Conservation (phyloP, 495 filamentous ascomycete genomes). For the Penicillium coffeae region DNA sequence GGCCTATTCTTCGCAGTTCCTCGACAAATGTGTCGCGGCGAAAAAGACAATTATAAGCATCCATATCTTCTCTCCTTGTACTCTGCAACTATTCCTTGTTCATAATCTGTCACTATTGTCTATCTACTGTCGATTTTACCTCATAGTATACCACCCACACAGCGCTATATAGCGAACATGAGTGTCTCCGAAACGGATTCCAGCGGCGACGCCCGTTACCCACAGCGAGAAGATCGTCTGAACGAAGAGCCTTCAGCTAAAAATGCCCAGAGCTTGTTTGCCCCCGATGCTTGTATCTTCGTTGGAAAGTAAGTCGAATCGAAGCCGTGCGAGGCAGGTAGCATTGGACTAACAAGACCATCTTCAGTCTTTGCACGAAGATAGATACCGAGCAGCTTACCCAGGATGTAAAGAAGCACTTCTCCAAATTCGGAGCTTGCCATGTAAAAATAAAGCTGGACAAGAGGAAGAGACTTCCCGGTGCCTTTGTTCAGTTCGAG, state of each 20-base stretch:
- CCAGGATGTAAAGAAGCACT: constrained; percentile 9
- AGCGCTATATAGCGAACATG: constrained; percentile 2
- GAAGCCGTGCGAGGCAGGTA: too few species aligned
- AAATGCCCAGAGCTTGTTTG: constrained; percentile 25
- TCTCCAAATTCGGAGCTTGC: constrained; percentile 12
- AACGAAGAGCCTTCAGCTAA: constrained; percentile 16
- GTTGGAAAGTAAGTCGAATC: constrained; percentile 21
- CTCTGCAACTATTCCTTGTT: too few species aligned
- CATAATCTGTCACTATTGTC: too few species aligned
- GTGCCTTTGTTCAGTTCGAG: constrained; percentile 24
- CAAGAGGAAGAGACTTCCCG: constrained; percentile 14
- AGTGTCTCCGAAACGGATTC: background rate
- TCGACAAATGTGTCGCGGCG: too few species aligned
- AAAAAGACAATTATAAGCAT: too few species aligned
- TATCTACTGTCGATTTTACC: too few species aligned
- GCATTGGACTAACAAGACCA: background rate
- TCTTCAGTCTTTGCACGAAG: constrained; percentile 14
- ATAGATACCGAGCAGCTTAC: constrained; percentile 5
- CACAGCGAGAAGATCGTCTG: constrained; percentile 16
- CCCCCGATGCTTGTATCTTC: constrained; percentile 24
- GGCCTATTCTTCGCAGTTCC: too few species aligned
- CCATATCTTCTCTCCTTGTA: too few species aligned
- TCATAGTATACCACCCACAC: too few species aligned
- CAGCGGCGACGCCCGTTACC: constrained; percentile 9
- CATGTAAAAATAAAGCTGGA: constrained; percentile 22